Percentiles rank a stretch among this genome's conserved stretches.
These are phyloP conservation scores for Kwoniella botswanensis DNA, from an alignment of 768 basidiomycete species.

Conservation along the genomic window DNA sequence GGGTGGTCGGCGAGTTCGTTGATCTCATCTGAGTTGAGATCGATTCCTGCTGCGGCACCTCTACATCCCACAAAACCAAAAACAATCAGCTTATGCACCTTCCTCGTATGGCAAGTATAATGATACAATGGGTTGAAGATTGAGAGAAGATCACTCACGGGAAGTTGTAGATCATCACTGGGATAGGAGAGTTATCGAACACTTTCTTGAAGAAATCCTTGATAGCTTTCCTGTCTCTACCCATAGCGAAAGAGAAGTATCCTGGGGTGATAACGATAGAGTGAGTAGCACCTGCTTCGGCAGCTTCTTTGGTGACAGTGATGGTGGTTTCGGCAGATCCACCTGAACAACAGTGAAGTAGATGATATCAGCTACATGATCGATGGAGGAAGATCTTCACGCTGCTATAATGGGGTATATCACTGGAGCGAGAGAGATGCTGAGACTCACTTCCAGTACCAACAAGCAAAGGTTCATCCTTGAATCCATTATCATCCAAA, in stretches of 20 bases:
- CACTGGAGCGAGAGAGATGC: neutral
- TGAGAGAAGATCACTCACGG: constrained; percentile 62
- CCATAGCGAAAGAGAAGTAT: constrained; percentile 68
- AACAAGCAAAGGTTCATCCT: constrained; percentile 72
- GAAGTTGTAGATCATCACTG: constrained; percentile 82
- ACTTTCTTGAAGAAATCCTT: constrained; percentile 63
- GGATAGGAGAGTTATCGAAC: constrained; percentile 61
- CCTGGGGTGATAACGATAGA: constrained; percentile 66
- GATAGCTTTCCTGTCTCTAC: constrained; percentile 53
- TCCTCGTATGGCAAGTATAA: no score
- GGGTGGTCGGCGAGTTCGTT: constrained; percentile 72
- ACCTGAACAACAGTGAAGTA: constrained; percentile 40
- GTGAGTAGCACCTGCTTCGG: constrained; percentile 80
- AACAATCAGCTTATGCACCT: neutral
- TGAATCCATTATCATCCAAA: constrained; percentile 73
- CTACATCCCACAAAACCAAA: constrained; percentile 21
- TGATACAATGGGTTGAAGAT: no score
- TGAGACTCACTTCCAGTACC: constrained; percentile 69
- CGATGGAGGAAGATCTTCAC: neutral
- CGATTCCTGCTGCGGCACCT: constrained; percentile 67
- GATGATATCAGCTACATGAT: neutral
- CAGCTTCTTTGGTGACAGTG: constrained; percentile 72
- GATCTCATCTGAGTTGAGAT: constrained; percentile 81
- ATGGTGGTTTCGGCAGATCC: constrained; percentile 78
- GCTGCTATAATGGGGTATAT: neutral